A percentile compares a stretch with the other conserved stretches of the same genome.
Evolutionary conservation across 2,329 filamentous ascomycete genomes (phyloP).

Genomic region (Ceratocystis cubensis): DNA sequence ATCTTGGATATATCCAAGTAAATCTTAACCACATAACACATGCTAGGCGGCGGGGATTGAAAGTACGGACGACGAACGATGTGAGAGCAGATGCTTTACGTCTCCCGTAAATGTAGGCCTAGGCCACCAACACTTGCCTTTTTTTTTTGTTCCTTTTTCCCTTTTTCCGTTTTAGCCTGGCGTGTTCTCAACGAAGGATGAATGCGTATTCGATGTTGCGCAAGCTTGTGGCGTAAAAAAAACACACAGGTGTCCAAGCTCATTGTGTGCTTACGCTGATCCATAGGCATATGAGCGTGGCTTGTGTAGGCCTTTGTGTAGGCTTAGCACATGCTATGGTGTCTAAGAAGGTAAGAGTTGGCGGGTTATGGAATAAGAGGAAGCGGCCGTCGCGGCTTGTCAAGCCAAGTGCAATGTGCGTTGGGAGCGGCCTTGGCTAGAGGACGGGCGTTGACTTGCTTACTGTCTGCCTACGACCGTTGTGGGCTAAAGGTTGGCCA

Average conservation of each 20-base stretch:
- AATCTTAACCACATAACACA: too few species aligned
- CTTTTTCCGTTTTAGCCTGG: background rate
- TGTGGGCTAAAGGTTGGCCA: background rate
- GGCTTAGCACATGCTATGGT: background rate
- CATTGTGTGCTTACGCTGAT: background rate
- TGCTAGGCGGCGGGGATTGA: too few species aligned
- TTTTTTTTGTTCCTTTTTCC: background rate
- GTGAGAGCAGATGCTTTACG: background rate
- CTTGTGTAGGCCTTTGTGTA: background rate
- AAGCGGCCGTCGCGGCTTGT: background rate
- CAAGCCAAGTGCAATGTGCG: background rate
- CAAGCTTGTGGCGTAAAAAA: background rate
- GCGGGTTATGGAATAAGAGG: too few species aligned
- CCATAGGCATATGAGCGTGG: background rate
- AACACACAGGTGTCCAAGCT: background rate
- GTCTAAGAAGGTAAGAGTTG: background rate
- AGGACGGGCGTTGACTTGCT: background rate
- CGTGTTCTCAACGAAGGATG: background rate
- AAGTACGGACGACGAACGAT: background rate
- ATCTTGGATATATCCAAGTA: background rate
- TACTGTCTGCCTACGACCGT: background rate
- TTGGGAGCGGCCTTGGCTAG: background rate
- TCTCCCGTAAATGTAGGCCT: background rate
- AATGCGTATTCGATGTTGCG: background rate
- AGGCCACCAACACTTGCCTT: background rate